Conservation (phyloP, 257 asterid genomes). For the Fraxinus americana region DNA sequence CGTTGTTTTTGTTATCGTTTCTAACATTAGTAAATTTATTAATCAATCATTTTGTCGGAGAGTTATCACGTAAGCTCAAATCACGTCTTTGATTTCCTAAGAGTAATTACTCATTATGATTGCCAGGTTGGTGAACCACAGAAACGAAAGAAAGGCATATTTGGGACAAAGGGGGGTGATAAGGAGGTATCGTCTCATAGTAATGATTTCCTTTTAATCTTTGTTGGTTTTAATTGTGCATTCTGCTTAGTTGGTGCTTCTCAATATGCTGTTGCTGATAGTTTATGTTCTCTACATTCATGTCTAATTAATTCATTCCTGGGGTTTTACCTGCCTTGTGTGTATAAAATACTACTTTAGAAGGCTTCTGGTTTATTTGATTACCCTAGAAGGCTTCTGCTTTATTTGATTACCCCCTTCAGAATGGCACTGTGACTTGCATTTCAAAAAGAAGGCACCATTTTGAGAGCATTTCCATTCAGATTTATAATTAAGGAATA, state of each 20-base stretch:
- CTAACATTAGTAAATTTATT: not conserved
- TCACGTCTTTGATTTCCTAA: slow-evolving; percentile 13
- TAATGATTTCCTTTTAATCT: not conserved
- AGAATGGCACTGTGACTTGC: not conserved
- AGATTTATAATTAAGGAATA: not conserved
- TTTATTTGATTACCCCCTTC: not conserved
- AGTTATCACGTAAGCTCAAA: slow-evolving; percentile 6
- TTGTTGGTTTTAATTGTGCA: slow-evolving; percentile 9
- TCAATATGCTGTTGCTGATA: slow-evolving; percentile 10
- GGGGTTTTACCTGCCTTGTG: slow-evolving; percentile 11
- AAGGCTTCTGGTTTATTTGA: not conserved
- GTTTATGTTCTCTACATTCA: slow-evolving; percentile 12
- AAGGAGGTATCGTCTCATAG: slow-evolving; percentile 79
- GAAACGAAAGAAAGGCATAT: slow-evolving; percentile 93
- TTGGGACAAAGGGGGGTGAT: slow-evolving; percentile 97
- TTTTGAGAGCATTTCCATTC: slow-evolving; percentile 1
- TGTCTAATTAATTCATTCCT: slow-evolving; percentile 10
- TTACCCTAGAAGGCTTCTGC: not conserved
- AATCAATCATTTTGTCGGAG: slow-evolving; percentile 14
- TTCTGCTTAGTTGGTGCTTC: slow-evolving; percentile 11
- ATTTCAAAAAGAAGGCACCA: not conserved
- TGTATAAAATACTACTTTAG: not conserved
- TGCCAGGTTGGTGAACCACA: slow-evolving; percentile 95
- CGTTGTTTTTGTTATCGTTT: slow-evolving; percentile 6
- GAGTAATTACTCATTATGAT: slow-evolving; percentile 17